Evolutionary conservation across 306 rosid species (phyloP).

Genomic region (Vicia sativa): DNA sequence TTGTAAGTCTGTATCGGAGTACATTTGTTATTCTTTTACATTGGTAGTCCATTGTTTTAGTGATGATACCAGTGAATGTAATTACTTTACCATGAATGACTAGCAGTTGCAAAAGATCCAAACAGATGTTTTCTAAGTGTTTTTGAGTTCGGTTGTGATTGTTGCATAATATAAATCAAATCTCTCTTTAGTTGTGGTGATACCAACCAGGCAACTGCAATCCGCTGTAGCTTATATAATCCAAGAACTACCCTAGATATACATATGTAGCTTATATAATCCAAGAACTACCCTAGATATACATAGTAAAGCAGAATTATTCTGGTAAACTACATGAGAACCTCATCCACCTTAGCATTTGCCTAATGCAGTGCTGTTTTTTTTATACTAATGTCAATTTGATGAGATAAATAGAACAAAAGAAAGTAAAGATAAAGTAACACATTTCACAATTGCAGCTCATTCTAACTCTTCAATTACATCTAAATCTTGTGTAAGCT

Average conservation of each 20-base stretch:
- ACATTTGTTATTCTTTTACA: constrained; percentile 52
- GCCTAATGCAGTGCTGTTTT: no score
- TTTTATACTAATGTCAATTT: background rate
- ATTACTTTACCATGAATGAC: constrained; percentile 33
- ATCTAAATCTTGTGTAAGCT: background rate
- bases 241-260: no score
- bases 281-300: no score
- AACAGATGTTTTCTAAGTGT: background rate
- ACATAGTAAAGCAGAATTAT: no score
- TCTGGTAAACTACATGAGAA: no score
- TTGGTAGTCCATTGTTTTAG: constrained; percentile 41
- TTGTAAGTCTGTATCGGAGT: constrained; percentile 35
- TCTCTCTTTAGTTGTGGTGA: no score
- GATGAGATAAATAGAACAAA: background rate
- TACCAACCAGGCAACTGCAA: no score
- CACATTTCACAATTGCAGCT: background rate
- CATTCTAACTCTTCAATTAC: constrained; percentile 21
- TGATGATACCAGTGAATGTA: constrained; percentile 41
- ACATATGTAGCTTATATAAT: no score
- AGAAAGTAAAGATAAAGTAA: background rate
- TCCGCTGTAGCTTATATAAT: no score
- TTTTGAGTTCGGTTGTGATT: background rate
- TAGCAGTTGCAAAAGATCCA: background rate
- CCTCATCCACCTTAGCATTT: no score
- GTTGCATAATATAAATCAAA: background rate